A percentile compares a stretch with the other conserved stretches of the same genome.
These are phyloP conservation scores for Hanseniaspora lachancei DNA, from an alignment of 805 yeast species.

Conservation along the genomic window DNA sequence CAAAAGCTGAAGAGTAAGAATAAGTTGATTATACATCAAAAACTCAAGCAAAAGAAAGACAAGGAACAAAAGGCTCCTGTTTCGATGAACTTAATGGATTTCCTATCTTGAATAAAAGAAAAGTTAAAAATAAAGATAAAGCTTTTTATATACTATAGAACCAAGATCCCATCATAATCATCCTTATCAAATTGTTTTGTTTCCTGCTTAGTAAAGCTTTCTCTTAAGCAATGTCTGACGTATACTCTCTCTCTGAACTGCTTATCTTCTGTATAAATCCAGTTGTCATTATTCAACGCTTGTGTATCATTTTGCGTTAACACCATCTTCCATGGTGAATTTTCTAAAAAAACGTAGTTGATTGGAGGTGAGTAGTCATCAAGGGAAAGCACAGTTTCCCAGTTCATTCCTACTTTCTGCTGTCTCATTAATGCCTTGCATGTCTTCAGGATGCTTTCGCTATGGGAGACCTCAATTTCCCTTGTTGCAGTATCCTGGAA, in stretches of 20 bases:
- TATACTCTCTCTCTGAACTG: conserved; percentile 4
- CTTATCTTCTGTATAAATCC: background rate
- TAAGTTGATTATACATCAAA: conserved; percentile 8
- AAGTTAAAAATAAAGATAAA: background rate
- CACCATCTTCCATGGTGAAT: background rate
- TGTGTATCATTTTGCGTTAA: background rate
- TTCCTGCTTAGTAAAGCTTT: background rate
- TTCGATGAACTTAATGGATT: conserved; percentile 10
- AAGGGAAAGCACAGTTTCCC: background rate
- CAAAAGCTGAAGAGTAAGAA: conserved; percentile 1
- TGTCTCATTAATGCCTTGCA: conserved; percentile 7
- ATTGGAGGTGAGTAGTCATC: conserved; percentile 10
- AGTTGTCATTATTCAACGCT: background rate
- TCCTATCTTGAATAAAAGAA: background rate
- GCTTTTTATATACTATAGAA: background rate
- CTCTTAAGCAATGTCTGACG: conserved; percentile 2
- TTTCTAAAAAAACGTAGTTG: background rate
- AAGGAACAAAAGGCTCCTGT: background rate
- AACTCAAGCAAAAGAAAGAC: background rate
- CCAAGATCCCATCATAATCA: conserved; percentile 3
- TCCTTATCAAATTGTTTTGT: background rate
- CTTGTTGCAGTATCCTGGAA: background rate
- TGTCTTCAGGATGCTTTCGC: background rate
- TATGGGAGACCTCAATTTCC: background rate
- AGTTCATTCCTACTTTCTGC: background rate